A percentile compares a stretch with the other conserved stretches of the same genome.
These are phyloP conservation scores for Debaryomyces robertsiae DNA, from an alignment of 1,139 yeast species.

Conservation along the genomic window DNA sequence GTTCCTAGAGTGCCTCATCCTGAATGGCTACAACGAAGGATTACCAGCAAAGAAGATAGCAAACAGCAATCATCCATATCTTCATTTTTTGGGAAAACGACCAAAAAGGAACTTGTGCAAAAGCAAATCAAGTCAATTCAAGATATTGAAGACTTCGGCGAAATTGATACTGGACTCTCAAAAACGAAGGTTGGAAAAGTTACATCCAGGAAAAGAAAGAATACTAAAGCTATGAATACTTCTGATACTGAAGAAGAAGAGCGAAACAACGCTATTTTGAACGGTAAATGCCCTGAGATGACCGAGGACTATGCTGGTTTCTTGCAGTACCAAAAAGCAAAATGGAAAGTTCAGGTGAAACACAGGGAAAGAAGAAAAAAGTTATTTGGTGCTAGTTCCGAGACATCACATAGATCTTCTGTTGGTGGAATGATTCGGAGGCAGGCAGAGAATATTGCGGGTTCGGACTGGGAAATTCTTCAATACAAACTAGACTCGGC, in stretches of 20 bases:
- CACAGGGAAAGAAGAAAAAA: slow-evolving; percentile 72
- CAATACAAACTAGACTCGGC: slow-evolving; percentile 63
- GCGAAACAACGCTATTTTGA: slow-evolving; percentile 45
- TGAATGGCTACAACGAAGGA: slow-evolving; percentile 79
- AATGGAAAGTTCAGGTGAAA: slow-evolving; percentile 78
- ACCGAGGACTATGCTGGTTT: slow-evolving; percentile 75
- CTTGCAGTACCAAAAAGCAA: slow-evolving; percentile 75
- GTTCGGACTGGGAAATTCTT: slow-evolving; percentile 80
- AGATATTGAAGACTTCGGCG: slow-evolving; percentile 83
- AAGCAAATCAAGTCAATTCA: slow-evolving; percentile 36
- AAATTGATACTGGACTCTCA: slow-evolving; percentile 24
- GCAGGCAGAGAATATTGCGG: slow-evolving; percentile 79
- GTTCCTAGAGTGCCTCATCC: slow-evolving; percentile 96
- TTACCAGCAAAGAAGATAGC: slow-evolving; percentile 61
- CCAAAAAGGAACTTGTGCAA: slow-evolving; percentile 33
- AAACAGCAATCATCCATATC: slow-evolving; percentile 70
- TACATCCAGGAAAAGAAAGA: slow-evolving; percentile 40
- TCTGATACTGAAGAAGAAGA: slow-evolving; percentile 48
- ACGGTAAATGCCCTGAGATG: slow-evolving; percentile 68
- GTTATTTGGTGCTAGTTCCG: slow-evolving; percentile 70
- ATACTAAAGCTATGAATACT: slow-evolving; percentile 22
- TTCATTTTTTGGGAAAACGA: slow-evolving; percentile 54
- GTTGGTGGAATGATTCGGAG: slow-evolving; percentile 71
- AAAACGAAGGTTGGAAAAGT: slow-evolving; percentile 54
- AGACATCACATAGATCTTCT: slow-evolving; percentile 48